These are phyloP conservation scores for Babjeviella inositovora DNA, from an alignment of 805 yeast genomes.

Conservation along the genomic window DNA sequence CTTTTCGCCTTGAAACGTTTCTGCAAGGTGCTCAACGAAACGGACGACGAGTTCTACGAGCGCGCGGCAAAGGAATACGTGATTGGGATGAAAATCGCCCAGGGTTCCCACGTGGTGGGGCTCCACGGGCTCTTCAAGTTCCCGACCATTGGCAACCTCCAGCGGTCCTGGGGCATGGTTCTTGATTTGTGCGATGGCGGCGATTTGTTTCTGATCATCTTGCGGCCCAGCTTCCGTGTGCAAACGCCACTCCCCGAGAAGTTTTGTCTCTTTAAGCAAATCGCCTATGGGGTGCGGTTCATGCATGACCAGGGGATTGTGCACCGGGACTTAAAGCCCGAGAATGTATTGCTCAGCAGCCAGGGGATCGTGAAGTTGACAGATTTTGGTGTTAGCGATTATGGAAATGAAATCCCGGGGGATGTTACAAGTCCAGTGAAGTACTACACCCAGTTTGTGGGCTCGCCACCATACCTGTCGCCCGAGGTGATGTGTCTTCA, in stretches of 20 bases:
- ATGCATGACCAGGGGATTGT: constrained; percentile 53
- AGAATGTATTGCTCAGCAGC: constrained; percentile 42
- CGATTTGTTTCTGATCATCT: constrained; percentile 41
- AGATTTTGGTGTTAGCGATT: constrained; percentile 65
- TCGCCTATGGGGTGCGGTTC: constrained; percentile 41
- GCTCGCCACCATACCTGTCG: constrained; percentile 71
- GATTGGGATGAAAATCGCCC: constrained; percentile 34
- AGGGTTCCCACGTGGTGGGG: constrained; percentile 44
- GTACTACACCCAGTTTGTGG: constrained; percentile 30
- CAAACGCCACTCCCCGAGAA: constrained; percentile 30
- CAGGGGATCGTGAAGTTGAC: constrained; percentile 53
- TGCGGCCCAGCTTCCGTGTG: constrained; percentile 39
- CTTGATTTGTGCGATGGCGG: constrained; percentile 47
- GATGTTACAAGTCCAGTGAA: constrained; percentile 26
- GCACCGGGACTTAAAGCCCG: constrained; percentile 66
- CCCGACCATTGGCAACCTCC: constrained; percentile 33
- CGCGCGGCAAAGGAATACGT: constrained; percentile 51
- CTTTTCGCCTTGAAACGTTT: constrained; percentile 54
- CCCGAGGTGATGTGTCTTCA: constrained; percentile 54
- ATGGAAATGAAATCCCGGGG: constrained; percentile 36
- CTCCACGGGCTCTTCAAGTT: constrained; percentile 39
- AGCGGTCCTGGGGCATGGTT: constrained; percentile 66
- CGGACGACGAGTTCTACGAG: constrained; percentile 45
- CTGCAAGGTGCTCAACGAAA: constrained; percentile 40
- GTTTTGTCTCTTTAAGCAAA: constrained; percentile 55